These are phyloP conservation scores for Seiridium unicorne DNA, from an alignment of 2,329 filamentous ascomycete genomes.

Conservation along the genomic window DNA sequence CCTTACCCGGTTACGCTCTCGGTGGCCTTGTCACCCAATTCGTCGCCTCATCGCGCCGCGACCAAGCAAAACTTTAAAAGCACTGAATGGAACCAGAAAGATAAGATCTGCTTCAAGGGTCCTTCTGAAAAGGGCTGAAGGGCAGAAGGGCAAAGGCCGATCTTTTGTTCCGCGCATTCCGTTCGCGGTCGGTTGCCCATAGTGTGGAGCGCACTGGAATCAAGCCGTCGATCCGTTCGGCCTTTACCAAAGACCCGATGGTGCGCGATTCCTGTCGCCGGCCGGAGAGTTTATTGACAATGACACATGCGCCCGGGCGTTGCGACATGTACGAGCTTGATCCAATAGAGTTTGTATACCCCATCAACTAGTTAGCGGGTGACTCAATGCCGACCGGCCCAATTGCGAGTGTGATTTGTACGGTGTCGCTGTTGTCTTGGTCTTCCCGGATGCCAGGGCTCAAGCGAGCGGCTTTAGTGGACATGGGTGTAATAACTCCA, in stretches of 20 bases:
- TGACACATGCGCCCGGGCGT: not conserved
- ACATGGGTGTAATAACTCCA: not conserved
- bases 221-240: not conserved
- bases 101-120: not conserved
- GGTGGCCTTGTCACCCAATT: no score
- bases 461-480: not conserved
- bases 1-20: not conserved
- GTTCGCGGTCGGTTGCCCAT: not conserved
- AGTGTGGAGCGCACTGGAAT: not conserved
- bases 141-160: no score
- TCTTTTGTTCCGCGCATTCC: not conserved
- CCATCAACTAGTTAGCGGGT: not conserved
- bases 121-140: no score
- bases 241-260: not conserved
- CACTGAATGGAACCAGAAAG: not conserved
- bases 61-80: not conserved
- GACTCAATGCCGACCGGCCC: not conserved
- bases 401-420: not conserved
- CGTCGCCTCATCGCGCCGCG: no score
- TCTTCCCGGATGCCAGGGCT: not conserved
- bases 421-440: not conserved
- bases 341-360: no score
- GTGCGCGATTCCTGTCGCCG: not conserved
- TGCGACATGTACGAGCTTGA: no score
- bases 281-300: not conserved